A percentile compares a stretch with the other conserved stretches of the same genome.
phyloP scores from a whole-genome alignment of 2,329 filamentous ascomycete species.

The Teratosphaeria zuluensis region DNA sequence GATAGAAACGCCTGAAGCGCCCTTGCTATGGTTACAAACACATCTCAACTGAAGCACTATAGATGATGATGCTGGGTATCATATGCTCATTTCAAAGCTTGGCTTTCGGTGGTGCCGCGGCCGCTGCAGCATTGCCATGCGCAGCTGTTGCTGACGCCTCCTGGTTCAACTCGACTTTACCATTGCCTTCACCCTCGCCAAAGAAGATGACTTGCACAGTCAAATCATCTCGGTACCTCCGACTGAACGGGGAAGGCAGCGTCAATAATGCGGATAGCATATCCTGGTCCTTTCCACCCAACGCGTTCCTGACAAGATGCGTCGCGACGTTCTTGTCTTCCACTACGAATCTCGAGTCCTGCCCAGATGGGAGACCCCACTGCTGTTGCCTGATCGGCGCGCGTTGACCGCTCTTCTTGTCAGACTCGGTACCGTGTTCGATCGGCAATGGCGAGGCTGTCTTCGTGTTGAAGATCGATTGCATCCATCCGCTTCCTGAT shows the following conservation, averaged over 20 bases:
- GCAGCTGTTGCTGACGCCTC: conserved; percentile 61
- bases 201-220: conserved; percentile 99
- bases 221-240: conserved; percentile 87
- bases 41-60: not conserved
- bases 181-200: conserved; percentile 65
- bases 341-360: conserved; percentile 77
- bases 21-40: not conserved
- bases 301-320: conserved; percentile 86
- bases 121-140: conserved; percentile 7
- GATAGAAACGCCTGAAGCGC: not conserved
- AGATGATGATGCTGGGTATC: not conserved
- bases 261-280: conserved; percentile 89
- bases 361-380: conserved; percentile 70
- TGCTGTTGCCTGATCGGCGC: conserved; percentile 82
- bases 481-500: conserved; percentile 49
- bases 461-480: conserved; percentile 55
- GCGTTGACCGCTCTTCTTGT: conserved; percentile 57
- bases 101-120: not conserved
- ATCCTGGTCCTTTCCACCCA: conserved; percentile 87
- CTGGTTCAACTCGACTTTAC: conserved; percentile 71
- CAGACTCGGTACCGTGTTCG: conserved; percentile 48
- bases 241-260: conserved; percentile 79
- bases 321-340: conserved; percentile 95
- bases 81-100: not conserved
- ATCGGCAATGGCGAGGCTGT: conserved; percentile 53